Evolutionary conservation across 2,329 filamentous ascomycete species (phyloP), one percentile per base, ranked within the genome.

Genomic region (Juglanconis oblonga): DNA sequence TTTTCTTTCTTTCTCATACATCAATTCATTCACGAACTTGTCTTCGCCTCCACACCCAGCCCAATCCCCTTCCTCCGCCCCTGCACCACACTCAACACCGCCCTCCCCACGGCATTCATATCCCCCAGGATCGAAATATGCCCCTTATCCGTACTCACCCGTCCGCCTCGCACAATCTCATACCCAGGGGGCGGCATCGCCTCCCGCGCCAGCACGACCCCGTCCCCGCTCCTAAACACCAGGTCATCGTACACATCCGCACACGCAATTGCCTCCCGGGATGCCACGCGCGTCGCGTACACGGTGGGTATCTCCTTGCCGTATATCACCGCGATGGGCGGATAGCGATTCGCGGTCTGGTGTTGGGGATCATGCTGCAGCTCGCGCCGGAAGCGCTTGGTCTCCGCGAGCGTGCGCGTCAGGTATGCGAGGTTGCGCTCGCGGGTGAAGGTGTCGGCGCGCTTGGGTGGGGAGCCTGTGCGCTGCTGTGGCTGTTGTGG

Each of bases 101-200:
- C 92, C 67, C 80, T 82, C 0, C 92, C 92, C 0, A 97, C 87
- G 0, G 88, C 91, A 64, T 90, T 87, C 64, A 97, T 71, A 76
- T 97, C 93, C 0, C 93, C 93, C 36, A 97, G 74, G 69, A 98
- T 80, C 1, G 90, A 92, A 40, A 97, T 88, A 76, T 98, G 94
- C 0, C 94, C 93, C 3, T 92, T 81, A 65, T 96, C 91, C 57
- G 88, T 92, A 66, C 86, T 88, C 11, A 97, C 85, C 17, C 91
- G 78, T 0, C 92, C 92, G 11, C 87, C 88, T 50, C 82, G 85
- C 1, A 88, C 91, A 40, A 90, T 79, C 52, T 83, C 81, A 71
- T 97, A 97, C 0, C 92, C 92, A 2, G 84, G 76, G 0, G 93
- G 93, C 48, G 96, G 74, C 90, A 96, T 94, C 0, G 92, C 90